Evolutionary conservation across 176 grass and related monocot genomes (phyloP).

Genomic region (Tillandsia leiboldiana): DNA sequence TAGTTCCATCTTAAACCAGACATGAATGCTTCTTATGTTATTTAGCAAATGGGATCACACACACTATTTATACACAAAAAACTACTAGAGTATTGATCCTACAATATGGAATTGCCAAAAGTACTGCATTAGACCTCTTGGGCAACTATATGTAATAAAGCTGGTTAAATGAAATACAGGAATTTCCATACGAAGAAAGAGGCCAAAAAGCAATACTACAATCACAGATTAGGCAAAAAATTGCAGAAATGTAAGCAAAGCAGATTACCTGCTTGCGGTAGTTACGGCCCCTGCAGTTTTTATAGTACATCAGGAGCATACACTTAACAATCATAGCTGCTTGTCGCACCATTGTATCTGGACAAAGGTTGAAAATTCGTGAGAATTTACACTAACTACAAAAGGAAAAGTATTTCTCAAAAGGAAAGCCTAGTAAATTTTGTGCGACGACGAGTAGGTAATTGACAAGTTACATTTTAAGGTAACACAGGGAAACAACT

Average conservation of each 20-base stretch:
- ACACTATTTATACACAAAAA: too few species aligned
- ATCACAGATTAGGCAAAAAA: not conserved
- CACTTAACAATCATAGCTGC: constrained; percentile 82
- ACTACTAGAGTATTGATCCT: too few species aligned
- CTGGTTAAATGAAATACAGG: not conserved
- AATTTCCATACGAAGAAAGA: not conserved
- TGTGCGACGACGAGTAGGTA: too few species aligned
- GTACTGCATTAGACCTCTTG: too few species aligned
- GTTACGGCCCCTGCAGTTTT: constrained; percentile 68
- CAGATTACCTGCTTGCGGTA: constrained; percentile 71
- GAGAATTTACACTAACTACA: not conserved
- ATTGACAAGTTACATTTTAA: too few species aligned
- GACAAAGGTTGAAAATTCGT: constrained; percentile 2
- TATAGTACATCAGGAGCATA: constrained; percentile 81
- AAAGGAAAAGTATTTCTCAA: not conserved
- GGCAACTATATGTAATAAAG: too few species aligned
- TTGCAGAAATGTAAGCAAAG: constrained; percentile 18
- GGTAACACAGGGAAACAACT: too few species aligned
- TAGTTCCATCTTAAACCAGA: not conserved
- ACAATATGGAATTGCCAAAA: too few species aligned
- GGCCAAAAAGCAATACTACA: not conserved
- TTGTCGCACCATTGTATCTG: constrained; percentile 97
- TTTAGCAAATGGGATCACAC: too few species aligned
- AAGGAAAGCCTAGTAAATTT: too few species aligned
- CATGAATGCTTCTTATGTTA: not conserved